Conservation (phyloP, 768 basidiomycete species). For the Suillus ampliporus region DNA sequence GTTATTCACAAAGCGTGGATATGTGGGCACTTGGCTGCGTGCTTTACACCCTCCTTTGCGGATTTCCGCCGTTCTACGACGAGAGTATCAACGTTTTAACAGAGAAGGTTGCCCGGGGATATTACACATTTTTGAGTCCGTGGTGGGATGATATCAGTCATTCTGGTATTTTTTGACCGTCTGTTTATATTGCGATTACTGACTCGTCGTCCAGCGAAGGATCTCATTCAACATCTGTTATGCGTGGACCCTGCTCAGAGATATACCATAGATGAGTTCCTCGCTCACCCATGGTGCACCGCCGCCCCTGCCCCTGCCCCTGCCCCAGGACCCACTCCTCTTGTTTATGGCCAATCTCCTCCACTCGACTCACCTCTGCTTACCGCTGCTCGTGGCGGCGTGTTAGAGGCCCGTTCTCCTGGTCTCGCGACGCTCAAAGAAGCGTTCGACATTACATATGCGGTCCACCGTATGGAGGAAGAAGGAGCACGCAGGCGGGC, state of each 20-base stretch:
- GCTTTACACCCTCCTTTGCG: constrained; percentile 97
- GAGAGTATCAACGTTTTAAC: constrained; percentile 98
- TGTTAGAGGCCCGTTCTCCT: constrained; percentile 84
- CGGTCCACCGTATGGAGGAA: constrained; percentile 99
- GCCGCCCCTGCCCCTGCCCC: constrained; percentile 68
- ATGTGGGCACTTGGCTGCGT: constrained; percentile 99
- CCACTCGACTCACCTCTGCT: constrained; percentile 90
- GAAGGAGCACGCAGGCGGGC: constrained; percentile 89
- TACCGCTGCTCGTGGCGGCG: constrained; percentile 75
- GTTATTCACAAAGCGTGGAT: constrained; percentile 95
- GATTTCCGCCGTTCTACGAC: constrained; percentile 98
- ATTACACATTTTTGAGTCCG: constrained; percentile 97
- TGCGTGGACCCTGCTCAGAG: constrained; percentile 96
- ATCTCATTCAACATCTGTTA: constrained; percentile 91
- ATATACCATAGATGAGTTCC: constrained; percentile 98
- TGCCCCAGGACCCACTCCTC: constrained; percentile 75
- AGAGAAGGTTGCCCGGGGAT: constrained; percentile 96
- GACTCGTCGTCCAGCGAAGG: constrained; percentile 70
- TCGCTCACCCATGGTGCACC: constrained; percentile 95
- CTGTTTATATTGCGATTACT: constrained; percentile 18
- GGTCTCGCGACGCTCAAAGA: constrained; percentile 94
- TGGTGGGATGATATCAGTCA: constrained; percentile 98
- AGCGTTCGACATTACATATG: constrained; percentile 98
- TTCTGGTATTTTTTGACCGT: constrained; percentile 58
- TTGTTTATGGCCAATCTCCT: constrained; percentile 46